Percentiles rank a stretch among this genome's conserved stretches.
Conservation (phyloP, 163 green algal species). For the Scenedesmus sp. region DNA sequence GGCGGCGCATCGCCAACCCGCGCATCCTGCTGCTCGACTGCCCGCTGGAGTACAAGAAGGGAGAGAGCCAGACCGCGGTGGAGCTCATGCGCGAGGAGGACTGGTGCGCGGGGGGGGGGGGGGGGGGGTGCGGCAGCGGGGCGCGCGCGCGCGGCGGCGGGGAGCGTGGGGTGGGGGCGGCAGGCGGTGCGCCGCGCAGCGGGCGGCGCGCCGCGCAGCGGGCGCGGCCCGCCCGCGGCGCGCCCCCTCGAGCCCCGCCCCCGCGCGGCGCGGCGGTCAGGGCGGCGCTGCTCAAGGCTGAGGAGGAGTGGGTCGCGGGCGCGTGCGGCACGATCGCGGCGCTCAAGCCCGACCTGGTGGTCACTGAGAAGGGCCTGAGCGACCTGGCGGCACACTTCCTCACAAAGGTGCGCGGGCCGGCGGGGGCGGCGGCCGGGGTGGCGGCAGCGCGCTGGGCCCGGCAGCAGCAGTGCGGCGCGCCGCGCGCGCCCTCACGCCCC, state of each 20-base stretch:
- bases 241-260: too few species aligned
- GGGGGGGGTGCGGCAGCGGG: too few species aligned
- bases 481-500: background rate
- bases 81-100: conserved; percentile 98
- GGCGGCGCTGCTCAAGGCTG: conserved; percentile 92
- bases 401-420: conserved; percentile 67
- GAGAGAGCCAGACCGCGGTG: conserved; percentile 99
- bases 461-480: too few species aligned
- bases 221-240: too few species aligned
- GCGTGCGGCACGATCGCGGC: conserved; percentile 87
- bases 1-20: conserved; percentile 91
- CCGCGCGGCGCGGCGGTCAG: too few species aligned
- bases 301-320: conserved; percentile 93
- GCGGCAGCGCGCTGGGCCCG: too few species aligned
- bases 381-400: conserved; percentile 97
- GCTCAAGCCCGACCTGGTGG: conserved; percentile 98
- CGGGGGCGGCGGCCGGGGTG: background rate
- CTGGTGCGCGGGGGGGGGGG: conserved; percentile 70
- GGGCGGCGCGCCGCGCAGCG: background rate
- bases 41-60: conserved; percentile 99
- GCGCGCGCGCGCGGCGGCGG: too few species aligned
- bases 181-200: background rate
- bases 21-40: conserved; percentile 98
- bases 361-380: conserved; percentile 98
- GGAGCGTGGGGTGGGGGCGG: too few species aligned